Conservation (phyloP, 805 yeast species). For the Candida manassasensis region DNA sequence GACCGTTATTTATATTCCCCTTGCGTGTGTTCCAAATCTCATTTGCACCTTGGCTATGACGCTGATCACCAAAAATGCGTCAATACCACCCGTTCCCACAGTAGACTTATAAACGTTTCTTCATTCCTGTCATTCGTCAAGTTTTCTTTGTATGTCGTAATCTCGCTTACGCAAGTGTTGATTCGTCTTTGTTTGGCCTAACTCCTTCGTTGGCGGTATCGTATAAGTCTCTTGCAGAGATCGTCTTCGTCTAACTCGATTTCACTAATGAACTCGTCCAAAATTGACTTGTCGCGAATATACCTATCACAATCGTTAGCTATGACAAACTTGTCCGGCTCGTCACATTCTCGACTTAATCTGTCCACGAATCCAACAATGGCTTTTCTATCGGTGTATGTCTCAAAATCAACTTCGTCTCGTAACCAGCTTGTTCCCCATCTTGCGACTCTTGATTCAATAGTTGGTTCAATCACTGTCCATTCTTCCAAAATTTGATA, state of each 20-base stretch:
- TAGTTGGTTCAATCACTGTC: constrained; percentile 8
- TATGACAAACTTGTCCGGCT: constrained; percentile 7
- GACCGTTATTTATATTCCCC: too few species aligned
- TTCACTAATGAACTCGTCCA: constrained; percentile 12
- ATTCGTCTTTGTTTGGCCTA: too few species aligned
- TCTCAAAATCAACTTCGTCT: constrained; percentile 12
- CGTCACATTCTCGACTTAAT: constrained; percentile 9
- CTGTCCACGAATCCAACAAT: constrained; percentile 12
- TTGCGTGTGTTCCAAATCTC: too few species aligned
- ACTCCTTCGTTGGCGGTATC: constrained; percentile 7
- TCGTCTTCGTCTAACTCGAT: constrained; percentile 10
- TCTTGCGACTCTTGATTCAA: constrained; percentile 6
- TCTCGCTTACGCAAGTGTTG: too few species aligned
- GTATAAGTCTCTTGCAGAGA: constrained; percentile 8
- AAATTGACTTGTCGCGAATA: constrained; percentile 11
- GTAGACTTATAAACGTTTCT: too few species aligned
- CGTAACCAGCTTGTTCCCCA: constrained; percentile 12
- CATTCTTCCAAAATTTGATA: constrained; percentile 14
- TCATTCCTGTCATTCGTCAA: too few species aligned
- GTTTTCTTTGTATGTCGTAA: too few species aligned
- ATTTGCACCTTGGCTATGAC: too few species aligned
- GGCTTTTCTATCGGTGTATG: constrained; percentile 9
- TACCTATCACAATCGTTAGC: constrained; percentile 12
- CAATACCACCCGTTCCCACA: too few species aligned
- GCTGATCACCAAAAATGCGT: too few species aligned